Percentiles rank a stretch among this genome's conserved stretches.
These are phyloP conservation scores for Diplodia mutila DNA, from an alignment of 2,329 filamentous ascomycete genomes.

Conservation along the genomic window DNA sequence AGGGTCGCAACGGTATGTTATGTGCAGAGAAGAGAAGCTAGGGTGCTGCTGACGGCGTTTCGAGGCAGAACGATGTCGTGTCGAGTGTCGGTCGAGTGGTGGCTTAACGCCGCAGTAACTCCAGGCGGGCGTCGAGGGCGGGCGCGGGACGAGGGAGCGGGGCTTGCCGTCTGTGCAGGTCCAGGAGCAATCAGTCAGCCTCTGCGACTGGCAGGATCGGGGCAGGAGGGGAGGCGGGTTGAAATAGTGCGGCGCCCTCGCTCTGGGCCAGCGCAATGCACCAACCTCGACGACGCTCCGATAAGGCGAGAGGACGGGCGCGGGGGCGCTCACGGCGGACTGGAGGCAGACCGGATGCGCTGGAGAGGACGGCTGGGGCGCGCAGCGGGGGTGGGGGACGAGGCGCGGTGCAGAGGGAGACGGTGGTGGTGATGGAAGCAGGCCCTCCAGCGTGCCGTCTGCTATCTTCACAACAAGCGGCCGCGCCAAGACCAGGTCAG, in stretches of 20 bases:
- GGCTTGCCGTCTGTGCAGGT: conserved; percentile 8
- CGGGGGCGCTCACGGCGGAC: not conserved
- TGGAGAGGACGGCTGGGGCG: not conserved
- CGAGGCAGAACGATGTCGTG: not conserved
- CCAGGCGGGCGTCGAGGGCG: conserved; percentile 13
- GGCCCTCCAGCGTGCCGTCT: conserved; percentile 8
- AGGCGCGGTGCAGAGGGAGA: conserved; percentile 5
- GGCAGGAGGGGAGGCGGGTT: not conserved
- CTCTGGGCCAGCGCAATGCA: not conserved
- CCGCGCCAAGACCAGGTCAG: conserved; percentile 18
- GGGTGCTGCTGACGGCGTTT: not conserved
- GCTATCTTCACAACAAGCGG: conserved; percentile 22
- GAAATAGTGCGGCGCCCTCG: conserved; percentile 21
- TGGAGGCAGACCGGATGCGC: not conserved
- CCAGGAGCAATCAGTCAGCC: conserved; percentile 2
- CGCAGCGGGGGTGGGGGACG: not conserved
- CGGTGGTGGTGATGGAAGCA: not conserved
- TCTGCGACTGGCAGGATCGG: conserved; percentile 2
- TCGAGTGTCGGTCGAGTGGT: conserved; percentile 12
- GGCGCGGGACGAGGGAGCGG: conserved; percentile 6
- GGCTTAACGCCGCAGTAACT: conserved; percentile 27
- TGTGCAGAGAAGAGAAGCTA: not conserved
- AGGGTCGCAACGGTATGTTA: conserved; percentile 2
- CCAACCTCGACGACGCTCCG: conserved; percentile 13
- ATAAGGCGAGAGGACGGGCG: not conserved